phyloP scores from a whole-genome alignment of 179 eudicot species.

The Amaranthus tricolor region DNA sequence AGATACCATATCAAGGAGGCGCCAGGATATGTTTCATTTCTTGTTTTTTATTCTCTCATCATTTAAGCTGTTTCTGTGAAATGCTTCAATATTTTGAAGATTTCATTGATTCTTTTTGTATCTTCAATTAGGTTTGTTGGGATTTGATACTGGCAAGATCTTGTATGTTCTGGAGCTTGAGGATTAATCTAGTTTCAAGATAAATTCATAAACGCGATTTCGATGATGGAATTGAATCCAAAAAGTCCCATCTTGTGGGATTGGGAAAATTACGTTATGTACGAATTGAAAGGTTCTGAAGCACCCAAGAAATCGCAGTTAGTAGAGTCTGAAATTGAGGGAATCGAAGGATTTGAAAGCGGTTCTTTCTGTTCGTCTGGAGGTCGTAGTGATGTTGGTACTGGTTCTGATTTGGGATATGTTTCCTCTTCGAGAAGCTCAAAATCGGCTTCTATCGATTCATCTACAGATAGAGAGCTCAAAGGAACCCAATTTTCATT shows the following conservation, averaged over 20 bases:
- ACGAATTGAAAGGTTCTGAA: conserved; percentile 38
- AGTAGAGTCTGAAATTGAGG: conserved; percentile 47
- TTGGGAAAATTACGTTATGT: conserved; percentile 66
- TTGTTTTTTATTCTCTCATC: neutral
- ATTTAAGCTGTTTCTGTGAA: neutral
- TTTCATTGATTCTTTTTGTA: neutral
- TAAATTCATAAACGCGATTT: conserved; percentile 18
- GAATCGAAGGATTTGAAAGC: conserved; percentile 42
- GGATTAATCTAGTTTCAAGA: neutral
- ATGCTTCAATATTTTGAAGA: neutral
- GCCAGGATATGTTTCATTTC: neutral
- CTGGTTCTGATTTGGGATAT: conserved; percentile 58
- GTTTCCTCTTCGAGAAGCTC: conserved; percentile 78
- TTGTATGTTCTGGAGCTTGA: conserved; percentile 10
- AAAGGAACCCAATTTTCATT: conserved; percentile 38
- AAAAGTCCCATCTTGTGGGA: conserved; percentile 59
- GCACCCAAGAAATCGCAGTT: conserved; percentile 43
- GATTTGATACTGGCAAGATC: conserved; percentile 3
- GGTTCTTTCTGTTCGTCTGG: conserved; percentile 55
- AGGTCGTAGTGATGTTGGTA: conserved; percentile 45
- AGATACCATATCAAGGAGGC: too few relatives aligned
- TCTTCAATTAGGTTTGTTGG: neutral
- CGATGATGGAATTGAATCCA: conserved; percentile 63
- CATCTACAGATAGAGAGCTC: conserved; percentile 39
- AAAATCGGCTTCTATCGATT: conserved; percentile 69